Percentiles rank a stretch among this genome's conserved stretches.
Conservation (phyloP, 1,284 basidiomycete genomes). For the Apiotrichum gamsii region DNA sequence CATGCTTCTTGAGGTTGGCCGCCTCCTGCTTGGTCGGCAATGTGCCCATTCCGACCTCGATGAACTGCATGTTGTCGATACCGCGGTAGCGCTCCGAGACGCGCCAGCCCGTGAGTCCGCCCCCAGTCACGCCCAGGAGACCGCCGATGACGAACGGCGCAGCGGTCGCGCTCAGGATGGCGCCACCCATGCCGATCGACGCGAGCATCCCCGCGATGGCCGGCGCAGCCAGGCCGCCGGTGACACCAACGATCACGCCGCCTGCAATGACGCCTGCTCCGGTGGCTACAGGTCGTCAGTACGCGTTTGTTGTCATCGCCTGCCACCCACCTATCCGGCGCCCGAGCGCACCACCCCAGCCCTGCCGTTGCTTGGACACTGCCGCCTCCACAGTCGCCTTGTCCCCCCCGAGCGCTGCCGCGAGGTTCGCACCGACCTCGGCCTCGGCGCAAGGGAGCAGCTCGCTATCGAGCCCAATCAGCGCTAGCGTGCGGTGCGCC, state of each 20-base stretch:
- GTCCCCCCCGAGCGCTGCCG: slow-evolving; percentile 39
- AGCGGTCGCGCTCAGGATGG: slow-evolving; percentile 45
- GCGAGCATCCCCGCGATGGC: slow-evolving; percentile 51
- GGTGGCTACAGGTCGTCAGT: slow-evolving; percentile 40
- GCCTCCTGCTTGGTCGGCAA: slow-evolving; percentile 38
- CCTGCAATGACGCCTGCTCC: slow-evolving; percentile 50
- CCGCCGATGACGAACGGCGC: slow-evolving; percentile 52
- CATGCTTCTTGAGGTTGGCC: slow-evolving; percentile 28
- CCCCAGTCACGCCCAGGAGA: slow-evolving; percentile 52
- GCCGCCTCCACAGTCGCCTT: slow-evolving; percentile 39
- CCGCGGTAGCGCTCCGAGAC: slow-evolving; percentile 52
- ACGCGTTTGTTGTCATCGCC: neutral
- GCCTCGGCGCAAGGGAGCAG: slow-evolving; percentile 44
- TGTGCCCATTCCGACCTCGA: slow-evolving; percentile 45
- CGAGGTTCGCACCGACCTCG: slow-evolving; percentile 44
- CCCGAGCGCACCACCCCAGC: slow-evolving; percentile 49
- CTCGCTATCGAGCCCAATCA: slow-evolving; percentile 37
- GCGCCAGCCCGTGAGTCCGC: slow-evolving; percentile 50
- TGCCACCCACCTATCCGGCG: slow-evolving; percentile 37
- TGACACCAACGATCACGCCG: slow-evolving; percentile 51
- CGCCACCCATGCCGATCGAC: slow-evolving; percentile 45
- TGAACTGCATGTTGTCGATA: slow-evolving; percentile 51
- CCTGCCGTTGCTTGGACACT: slow-evolving; percentile 44
- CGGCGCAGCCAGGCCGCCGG: slow-evolving; percentile 53
- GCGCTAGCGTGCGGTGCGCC: slow-evolving; percentile 34